These are phyloP conservation scores for Volvox reticuliferus DNA, from an alignment of 139 green algal species.

Conservation along the genomic window DNA sequence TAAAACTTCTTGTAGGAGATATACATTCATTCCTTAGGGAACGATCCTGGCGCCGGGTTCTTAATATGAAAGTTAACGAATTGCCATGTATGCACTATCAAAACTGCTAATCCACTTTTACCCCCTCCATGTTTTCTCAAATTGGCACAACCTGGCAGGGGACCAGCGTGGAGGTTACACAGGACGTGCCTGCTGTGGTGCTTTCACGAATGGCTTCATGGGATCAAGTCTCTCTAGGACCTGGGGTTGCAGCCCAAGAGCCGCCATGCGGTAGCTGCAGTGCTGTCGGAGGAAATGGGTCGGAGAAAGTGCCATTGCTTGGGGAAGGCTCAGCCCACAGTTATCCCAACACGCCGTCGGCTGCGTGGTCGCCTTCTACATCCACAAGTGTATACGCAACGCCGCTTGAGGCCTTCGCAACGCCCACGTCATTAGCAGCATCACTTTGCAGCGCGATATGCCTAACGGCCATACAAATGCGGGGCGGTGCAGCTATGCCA, in stretches of 20 bases:
- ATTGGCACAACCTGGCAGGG: no score
- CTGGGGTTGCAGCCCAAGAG: not conserved
- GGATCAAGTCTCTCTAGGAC: not conserved
- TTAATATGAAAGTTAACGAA: no score
- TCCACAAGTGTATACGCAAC: slow-evolving; percentile 9
- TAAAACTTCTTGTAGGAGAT: not conserved
- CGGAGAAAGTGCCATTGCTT: no score
- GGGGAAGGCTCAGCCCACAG: not conserved
- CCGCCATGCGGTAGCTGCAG: not conserved
- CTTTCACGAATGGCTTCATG: not conserved
- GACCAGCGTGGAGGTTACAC: no score
- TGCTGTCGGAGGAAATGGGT: not conserved
- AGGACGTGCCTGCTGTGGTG: no score
- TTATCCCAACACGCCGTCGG: slow-evolving; percentile 31
- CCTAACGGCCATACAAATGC: not conserved
- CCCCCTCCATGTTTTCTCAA: no score
- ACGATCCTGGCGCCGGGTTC: no score
- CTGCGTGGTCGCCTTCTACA: not conserved
- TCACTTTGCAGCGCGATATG: slow-evolving; percentile 1
- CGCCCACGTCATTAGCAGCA: not conserved
- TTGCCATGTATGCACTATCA: no score
- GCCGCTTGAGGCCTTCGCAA: slow-evolving; percentile 34
- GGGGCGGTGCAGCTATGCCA: not conserved
- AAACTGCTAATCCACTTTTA: no score
- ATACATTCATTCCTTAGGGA: no score